Conservation (phyloP, 192 early-diverging fungal genomes). For the Endogone sp. region DNA sequence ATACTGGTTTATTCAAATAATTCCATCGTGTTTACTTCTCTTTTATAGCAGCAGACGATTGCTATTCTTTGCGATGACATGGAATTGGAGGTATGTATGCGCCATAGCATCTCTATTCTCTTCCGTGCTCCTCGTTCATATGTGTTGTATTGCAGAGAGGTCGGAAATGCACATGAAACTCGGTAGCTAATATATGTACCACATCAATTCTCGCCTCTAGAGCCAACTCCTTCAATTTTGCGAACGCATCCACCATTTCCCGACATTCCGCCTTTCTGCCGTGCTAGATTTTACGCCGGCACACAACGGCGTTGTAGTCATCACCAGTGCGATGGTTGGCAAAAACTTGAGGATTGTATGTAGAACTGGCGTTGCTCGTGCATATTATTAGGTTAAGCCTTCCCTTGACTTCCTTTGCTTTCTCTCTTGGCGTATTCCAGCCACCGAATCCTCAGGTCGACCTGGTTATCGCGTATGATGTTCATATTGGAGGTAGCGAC, state of each 20-base stretch:
- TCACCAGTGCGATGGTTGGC: background rate
- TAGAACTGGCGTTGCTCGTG: background rate
- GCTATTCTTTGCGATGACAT: background rate
- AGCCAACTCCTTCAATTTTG: background rate
- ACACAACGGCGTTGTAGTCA: background rate
- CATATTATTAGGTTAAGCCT: too few species aligned
- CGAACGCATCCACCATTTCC: background rate
- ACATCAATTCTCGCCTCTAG: background rate
- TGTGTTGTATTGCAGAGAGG: too few species aligned
- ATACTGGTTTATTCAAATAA: background rate
- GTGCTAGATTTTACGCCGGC: background rate
- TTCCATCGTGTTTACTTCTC: background rate
- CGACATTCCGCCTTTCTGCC: background rate
- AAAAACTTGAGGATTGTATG: background rate
- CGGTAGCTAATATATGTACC: background rate
- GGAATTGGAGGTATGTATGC: background rate
- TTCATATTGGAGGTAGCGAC: background rate
- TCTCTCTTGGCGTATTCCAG: too few species aligned
- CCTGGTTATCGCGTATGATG: background rate
- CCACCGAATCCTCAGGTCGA: background rate
- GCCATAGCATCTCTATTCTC: too few species aligned
- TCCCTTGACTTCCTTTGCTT: too few species aligned
- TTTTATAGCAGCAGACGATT: background rate
- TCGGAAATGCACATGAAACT: too few species aligned
- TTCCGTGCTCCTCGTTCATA: too few species aligned